Percentiles rank a stretch among this genome's conserved stretches.
Conservation (phyloP, 1,284 basidiomycete species). For the Laetiporus sulphureus region DNA sequence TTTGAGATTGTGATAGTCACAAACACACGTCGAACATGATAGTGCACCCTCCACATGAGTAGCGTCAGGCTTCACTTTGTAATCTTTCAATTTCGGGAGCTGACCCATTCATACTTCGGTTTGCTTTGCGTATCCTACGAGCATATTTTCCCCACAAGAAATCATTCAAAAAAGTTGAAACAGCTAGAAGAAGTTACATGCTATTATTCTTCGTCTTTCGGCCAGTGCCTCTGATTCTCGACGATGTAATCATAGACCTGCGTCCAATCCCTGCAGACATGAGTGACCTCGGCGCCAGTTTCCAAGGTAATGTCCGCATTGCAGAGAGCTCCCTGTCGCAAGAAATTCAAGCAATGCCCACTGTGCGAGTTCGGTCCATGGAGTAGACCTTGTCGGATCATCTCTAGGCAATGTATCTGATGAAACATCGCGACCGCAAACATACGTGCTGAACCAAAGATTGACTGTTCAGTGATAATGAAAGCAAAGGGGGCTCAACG, state of each 20-base stretch:
- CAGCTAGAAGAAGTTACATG: too few species aligned
- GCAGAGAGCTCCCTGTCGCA: conserved; percentile 28
- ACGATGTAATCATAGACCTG: conserved; percentile 3
- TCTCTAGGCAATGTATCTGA: conserved; percentile 32
- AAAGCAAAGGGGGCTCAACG: not conserved
- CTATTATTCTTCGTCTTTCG: too few species aligned
- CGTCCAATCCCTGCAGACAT: conserved; percentile 6
- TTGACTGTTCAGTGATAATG: too few species aligned
- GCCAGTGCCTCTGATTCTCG: conserved; percentile 4
- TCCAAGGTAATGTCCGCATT: conserved; percentile 31
- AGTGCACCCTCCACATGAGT: too few species aligned
- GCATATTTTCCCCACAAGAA: too few species aligned
- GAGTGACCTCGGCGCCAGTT: conserved; percentile 16
- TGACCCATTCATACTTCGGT: too few species aligned
- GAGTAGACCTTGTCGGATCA: conserved; percentile 1
- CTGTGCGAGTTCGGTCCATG: conserved; percentile 6
- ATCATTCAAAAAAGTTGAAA: too few species aligned
- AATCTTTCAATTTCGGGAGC: too few species aligned
- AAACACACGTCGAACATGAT: too few species aligned
- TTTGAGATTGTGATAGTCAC: too few species aligned
- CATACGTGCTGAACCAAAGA: conserved; percentile 16
- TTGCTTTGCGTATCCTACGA: too few species aligned
- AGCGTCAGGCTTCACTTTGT: too few species aligned
- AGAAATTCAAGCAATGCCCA: conserved; percentile 14
- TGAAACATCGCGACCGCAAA: conserved; percentile 33